These are phyloP conservation scores for Scleroderma citrinum DNA, from an alignment of 768 basidiomycete species.

Conservation along the genomic window DNA sequence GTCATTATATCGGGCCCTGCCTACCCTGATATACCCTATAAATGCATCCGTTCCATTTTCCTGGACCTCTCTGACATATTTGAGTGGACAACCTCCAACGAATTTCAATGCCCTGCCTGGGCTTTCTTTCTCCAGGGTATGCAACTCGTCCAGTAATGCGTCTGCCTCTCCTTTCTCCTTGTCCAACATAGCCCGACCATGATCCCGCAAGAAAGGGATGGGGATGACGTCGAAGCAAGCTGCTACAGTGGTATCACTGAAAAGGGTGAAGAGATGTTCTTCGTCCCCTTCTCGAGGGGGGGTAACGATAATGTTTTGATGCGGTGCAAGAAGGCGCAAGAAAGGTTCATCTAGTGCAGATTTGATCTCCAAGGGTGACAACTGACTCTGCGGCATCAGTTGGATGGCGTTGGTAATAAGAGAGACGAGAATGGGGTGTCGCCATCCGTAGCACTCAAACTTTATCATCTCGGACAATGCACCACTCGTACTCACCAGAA, in stretches of 20 bases:
- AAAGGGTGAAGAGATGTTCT: constrained; percentile 23
- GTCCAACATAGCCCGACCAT: constrained; percentile 30
- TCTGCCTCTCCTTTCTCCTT: constrained; percentile 5
- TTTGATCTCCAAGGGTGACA: constrained; percentile 33
- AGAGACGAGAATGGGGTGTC: no score
- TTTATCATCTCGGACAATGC: background rate
- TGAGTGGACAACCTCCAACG: constrained; percentile 39
- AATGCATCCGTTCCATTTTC: constrained; percentile 45
- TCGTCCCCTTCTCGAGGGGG: constrained; percentile 44
- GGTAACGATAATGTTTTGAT: constrained; percentile 46
- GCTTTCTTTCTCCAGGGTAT: background rate
- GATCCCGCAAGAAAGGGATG: constrained; percentile 39
- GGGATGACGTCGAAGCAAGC: constrained; percentile 36
- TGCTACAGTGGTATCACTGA: constrained; percentile 43
- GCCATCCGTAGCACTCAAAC: no score
- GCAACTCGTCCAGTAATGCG: constrained; percentile 6
- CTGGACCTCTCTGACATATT: constrained; percentile 40
- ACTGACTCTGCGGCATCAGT: constrained; percentile 1
- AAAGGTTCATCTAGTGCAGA: constrained; percentile 40
- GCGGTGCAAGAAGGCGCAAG: constrained; percentile 40
- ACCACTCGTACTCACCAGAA: background rate
- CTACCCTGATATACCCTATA: constrained; percentile 26
- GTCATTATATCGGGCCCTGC: constrained; percentile 4
- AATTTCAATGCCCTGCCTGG: constrained; percentile 11
- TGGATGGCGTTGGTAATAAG: background rate